Evolutionary conservation across 2,329 filamentous ascomycete genomes (phyloP).

Genomic region (Alternaria sp.): DNA sequence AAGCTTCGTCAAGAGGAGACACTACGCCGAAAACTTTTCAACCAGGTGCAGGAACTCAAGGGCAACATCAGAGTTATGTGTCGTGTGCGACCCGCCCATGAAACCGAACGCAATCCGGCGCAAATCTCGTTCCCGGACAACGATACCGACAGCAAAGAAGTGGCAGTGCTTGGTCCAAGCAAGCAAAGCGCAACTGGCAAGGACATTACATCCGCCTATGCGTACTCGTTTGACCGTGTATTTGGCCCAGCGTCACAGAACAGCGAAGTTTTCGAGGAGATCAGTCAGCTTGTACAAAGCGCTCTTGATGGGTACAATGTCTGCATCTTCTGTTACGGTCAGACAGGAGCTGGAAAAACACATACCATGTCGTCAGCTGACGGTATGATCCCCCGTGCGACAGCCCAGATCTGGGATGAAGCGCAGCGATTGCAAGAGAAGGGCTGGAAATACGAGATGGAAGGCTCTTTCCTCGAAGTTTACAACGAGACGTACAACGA

Average conservation of each 20-base stretch:
- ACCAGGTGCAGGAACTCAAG: constrained; percentile 96
- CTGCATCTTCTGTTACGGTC: constrained; percentile 98
- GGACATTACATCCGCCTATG: constrained; percentile 78
- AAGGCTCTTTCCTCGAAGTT: constrained; percentile 94
- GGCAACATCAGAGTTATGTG: constrained; percentile 99
- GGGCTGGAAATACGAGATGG: constrained; percentile 93
- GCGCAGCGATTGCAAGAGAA: constrained; percentile 85
- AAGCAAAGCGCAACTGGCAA: constrained; percentile 83
- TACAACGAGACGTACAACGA: constrained; percentile 99
- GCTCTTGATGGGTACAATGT: constrained; percentile 98
- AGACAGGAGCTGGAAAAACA: constrained; percentile 97
- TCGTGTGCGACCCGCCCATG: constrained; percentile 80
- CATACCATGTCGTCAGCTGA: constrained; percentile 95
- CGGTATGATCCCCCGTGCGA: constrained; percentile 94
- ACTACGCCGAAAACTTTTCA: constrained; percentile 88
- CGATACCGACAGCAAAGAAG: constrained; percentile 85
- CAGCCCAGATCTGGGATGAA: constrained; percentile 91
- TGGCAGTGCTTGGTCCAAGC: constrained; percentile 82
- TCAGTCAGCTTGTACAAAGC: constrained; percentile 95
- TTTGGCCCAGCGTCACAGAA: constrained; percentile 83
- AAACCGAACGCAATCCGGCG: constrained; percentile 69
- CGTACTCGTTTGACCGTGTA: constrained; percentile 92
- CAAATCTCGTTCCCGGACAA: constrained; percentile 81
- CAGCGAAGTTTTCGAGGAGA: constrained; percentile 90
- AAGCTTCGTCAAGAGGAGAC: constrained; percentile 93